Base-by-base conservation (phyloP, 768 basidiomycete species). In the Tulasnella sp. region DNA sequence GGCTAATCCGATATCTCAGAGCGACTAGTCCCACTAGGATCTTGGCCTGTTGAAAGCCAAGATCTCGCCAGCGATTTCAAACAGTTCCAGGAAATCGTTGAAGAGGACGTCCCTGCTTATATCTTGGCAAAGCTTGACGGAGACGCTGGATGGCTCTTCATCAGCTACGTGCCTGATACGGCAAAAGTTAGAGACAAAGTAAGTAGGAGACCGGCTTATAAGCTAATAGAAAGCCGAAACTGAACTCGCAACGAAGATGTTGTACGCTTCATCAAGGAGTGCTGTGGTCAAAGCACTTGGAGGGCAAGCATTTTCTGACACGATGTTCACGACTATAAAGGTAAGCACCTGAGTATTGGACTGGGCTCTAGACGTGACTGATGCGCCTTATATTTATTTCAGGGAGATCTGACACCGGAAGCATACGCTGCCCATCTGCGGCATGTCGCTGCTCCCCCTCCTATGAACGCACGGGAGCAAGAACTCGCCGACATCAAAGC, bases 121-220 rank as follows among this genome's bases (percentile, higher is more conserved):
- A 70, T 91, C 45, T 79, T 92, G 21, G 80, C 77, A 9, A 80
- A 80, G 56, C 69, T 81, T 34, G 86, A 87, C 63, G 75, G 83
- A 1, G 73, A 75, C 0, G 65, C 78, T 1, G 79, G 83, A 62
- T 92, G 89, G 89, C 73, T 87, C 34, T 75, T 78, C 5, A 77
- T 91, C 60, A 83, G 74, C 66, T 93, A 89, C 67, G 87, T 92
- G 4, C 91, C 91, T 0, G 91, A 93, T 62, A 68, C 76, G 19
- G 86, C 91, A 25, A 83, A 78, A 71, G 79, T 92, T 61, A 78
- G 87, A 66, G 80, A 87, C 70, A 93, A 92, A 81, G 88, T 83
- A 64, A 62, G 69, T 60, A n/a, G 12, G 7, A 21, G 45, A 22
- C 24, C 15, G 19, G 8, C 52, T n/a, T 11, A 4, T 49, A 22